Percentiles rank a stretch among this genome's conserved stretches.
Conservation (phyloP, 2,329 filamentous ascomycete species). For the Nannizzia gypsea region DNA sequence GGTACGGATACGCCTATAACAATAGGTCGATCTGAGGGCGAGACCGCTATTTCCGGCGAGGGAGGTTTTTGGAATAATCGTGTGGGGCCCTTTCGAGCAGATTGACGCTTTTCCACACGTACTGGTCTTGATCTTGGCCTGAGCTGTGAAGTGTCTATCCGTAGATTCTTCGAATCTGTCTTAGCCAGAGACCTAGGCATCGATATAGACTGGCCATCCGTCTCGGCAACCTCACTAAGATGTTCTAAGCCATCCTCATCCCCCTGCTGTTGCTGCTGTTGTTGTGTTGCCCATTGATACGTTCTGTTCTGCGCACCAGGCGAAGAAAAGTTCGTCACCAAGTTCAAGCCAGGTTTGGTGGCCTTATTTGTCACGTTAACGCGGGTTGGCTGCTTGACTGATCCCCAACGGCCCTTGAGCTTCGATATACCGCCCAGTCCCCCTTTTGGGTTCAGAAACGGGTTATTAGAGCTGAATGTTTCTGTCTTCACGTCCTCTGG, state of each 20-base stretch:
- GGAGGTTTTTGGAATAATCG: slow-evolving; percentile 11
- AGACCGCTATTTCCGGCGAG: slow-evolving; percentile 18
- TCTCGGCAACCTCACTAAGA: not conserved
- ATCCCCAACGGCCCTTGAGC: not conserved
- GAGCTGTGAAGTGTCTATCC: slow-evolving; percentile 6
- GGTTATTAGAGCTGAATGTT: not conserved
- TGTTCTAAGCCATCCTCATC: not conserved
- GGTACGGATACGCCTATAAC: slow-evolving; percentile 37
- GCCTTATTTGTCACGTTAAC: slow-evolving; percentile 14
- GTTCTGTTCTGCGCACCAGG: slow-evolving; percentile 3
- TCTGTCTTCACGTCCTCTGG: slow-evolving; percentile 17
- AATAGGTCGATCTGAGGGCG: slow-evolving; percentile 35
- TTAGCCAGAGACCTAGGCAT: too few relatives aligned
- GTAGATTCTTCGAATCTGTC: not conserved
- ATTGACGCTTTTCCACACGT: slow-evolving; percentile 6
- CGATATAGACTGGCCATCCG: not conserved
- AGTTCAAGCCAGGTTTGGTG: slow-evolving; percentile 29
- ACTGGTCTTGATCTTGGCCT: slow-evolving; percentile 3
- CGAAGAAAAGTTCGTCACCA: slow-evolving; percentile 32
- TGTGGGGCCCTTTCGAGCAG: slow-evolving; percentile 5
- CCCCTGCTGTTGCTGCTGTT: slow-evolving; percentile 8
- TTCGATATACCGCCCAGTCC: not conserved
- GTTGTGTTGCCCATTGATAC: not conserved
- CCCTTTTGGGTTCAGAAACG: not conserved
- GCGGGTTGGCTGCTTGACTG: not conserved